A percentile compares a stretch with the other conserved stretches of the same genome.
These are phyloP conservation scores for Aspergillus sp. DNA, from an alignment of 2,329 filamentous ascomycete genomes.

Conservation along the genomic window DNA sequence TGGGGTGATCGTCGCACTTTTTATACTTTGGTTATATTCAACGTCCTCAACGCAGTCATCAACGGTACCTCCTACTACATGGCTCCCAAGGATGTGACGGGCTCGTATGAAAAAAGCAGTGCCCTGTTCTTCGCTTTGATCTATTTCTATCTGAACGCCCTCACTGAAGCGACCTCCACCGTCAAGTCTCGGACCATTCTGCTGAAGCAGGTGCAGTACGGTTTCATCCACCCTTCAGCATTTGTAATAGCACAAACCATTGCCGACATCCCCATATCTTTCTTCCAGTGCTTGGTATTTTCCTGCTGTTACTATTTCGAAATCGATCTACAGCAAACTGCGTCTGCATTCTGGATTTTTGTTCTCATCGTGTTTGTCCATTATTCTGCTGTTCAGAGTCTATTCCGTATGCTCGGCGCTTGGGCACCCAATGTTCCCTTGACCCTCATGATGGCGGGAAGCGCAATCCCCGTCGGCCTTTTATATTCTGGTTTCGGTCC, in stretches of 20 bases:
- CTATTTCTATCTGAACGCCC: constrained; percentile 1
- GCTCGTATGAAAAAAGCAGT: constrained; percentile 1
- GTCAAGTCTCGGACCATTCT: not conserved
- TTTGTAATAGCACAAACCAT: not conserved
- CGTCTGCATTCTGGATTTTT: not conserved
- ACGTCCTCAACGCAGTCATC: not conserved
- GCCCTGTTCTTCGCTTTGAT: constrained; percentile 1
- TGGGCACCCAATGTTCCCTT: not conserved
- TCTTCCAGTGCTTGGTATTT: not conserved
- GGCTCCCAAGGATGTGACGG: constrained; percentile 1
- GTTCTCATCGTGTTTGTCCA: not conserved
- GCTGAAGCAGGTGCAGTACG: not conserved
- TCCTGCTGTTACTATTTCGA: constrained; percentile 3
- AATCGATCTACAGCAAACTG: not conserved
- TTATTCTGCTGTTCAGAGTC: not conserved
- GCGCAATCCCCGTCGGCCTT: not conserved
- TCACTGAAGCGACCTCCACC: not conserved
- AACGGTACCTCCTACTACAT: not conserved
- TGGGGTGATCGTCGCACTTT: not conserved
- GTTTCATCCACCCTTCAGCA: not conserved
- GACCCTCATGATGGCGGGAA: not conserved
- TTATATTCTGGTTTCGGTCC: constrained; percentile 1
- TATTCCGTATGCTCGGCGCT: constrained; percentile 2
- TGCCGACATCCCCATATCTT: not conserved
- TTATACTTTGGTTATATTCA: not conserved